Conservation (phyloP, 2,329 filamentous ascomycete genomes). For the Chaetomiaceae sp. region DNA sequence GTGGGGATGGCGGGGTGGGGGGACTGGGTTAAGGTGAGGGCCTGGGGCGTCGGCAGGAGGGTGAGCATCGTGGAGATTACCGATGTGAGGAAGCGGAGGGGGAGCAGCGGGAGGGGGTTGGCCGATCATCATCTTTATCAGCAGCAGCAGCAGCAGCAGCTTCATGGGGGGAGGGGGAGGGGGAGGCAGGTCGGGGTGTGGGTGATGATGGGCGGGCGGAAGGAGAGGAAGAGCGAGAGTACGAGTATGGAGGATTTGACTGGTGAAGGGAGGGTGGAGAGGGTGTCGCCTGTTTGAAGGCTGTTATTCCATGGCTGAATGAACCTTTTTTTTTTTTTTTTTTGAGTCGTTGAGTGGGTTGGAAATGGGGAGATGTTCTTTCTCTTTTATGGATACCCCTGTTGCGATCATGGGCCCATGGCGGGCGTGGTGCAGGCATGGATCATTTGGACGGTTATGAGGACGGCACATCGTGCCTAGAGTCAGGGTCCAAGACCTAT, state of each 20-base stretch:
- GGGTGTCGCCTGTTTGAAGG: slow-evolving; percentile 19
- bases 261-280: slow-evolving; percentile 32
- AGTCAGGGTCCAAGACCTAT: background rate
- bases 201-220: slow-evolving; percentile 25
- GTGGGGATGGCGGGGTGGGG: background rate
- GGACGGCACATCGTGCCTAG: background rate
- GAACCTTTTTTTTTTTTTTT: background rate
- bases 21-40: background rate
- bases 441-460: background rate
- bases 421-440: background rate
- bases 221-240: slow-evolving; percentile 39
- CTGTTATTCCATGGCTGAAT: no score
- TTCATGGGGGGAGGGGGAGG: no score
- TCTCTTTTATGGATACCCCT: slow-evolving; percentile 8
- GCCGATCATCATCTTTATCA: background rate
- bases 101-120: background rate
- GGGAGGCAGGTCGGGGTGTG: slow-evolving; percentile 17
- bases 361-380: background rate
- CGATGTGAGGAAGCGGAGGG: background rate
- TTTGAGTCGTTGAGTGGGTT: background rate
- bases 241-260: slow-evolving; percentile 51
- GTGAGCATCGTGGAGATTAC: slow-evolving; percentile 15
- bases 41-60: background rate
- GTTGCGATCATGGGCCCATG: background rate
- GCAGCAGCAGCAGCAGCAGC: no score